Evolutionary conservation across 1,139 yeast genomes (phyloP).

Genomic region (Blastobotrys malaysiensis): DNA sequence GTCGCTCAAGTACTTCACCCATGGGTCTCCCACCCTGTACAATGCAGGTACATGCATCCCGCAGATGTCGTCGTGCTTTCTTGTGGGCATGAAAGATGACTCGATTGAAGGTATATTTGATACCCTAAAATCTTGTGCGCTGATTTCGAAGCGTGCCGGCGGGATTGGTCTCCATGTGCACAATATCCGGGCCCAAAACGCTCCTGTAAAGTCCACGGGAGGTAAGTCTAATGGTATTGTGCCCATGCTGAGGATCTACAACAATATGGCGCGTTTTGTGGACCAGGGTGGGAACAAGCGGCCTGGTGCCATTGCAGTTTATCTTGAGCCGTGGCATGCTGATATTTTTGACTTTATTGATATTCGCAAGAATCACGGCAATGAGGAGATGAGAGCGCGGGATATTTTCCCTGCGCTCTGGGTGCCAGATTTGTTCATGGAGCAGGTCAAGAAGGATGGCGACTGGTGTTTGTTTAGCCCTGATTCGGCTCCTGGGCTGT

Average conservation of each 20-base stretch:
- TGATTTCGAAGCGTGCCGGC: slow-evolving; percentile 76
- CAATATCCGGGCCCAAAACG: slow-evolving; percentile 66
- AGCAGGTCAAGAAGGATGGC: slow-evolving; percentile 60
- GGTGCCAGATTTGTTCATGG: slow-evolving; percentile 81
- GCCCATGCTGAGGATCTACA: slow-evolving; percentile 78
- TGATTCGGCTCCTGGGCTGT: slow-evolving; percentile 66
- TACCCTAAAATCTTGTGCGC: slow-evolving; percentile 69
- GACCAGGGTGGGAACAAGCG: slow-evolving; percentile 86
- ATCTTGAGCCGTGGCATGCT: slow-evolving; percentile 82
- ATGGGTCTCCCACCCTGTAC: slow-evolving; percentile 77
- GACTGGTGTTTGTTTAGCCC: slow-evolving; percentile 80
- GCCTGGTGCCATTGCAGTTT: slow-evolving; percentile 80
- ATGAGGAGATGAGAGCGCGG: slow-evolving; percentile 76
- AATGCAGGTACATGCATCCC: slow-evolving; percentile 74
- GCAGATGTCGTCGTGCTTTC: slow-evolving; percentile 75
- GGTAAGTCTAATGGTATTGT: slow-evolving; percentile 75
- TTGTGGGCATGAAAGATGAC: slow-evolving; percentile 74
- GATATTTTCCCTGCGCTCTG: slow-evolving; percentile 79
- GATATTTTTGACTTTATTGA: slow-evolving; percentile 71
- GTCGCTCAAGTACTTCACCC: slow-evolving; percentile 71
- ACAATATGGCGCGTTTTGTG: slow-evolving; percentile 80
- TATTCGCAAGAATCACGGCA: slow-evolving; percentile 74
- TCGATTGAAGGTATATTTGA: slow-evolving; percentile 78
- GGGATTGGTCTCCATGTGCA: slow-evolving; percentile 79
- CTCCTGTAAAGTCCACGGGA: slow-evolving; percentile 69